Base-by-base conservation (phyloP, 1,284 basidiomycete species). In the Naganishia sp. region DNA sequence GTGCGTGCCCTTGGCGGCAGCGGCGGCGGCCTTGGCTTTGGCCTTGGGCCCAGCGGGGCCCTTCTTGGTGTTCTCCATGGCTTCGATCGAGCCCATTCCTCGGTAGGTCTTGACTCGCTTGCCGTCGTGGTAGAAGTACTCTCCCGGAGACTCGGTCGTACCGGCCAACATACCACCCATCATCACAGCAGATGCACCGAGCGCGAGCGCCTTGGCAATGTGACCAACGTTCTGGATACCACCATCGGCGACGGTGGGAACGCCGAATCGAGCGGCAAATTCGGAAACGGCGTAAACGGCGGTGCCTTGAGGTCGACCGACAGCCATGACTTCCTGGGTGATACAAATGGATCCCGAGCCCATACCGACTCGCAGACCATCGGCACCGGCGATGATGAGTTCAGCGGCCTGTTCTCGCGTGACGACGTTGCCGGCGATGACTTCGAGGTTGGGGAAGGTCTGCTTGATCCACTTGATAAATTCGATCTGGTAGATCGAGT, bases 291-390 rank as follows among this genome's bases (percentile, higher is more conserved):
- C 88, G 79, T 91, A 90, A 15, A 99, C 94, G 15, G 96, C 95
- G 0, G 94, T 96, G 13, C 94, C 95, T 80, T 99, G 95, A 1
- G 95, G 96, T 42, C 95, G 88, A 39, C 95, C 96, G 65, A 98
- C 95, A n/a, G 96, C 95, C 91, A 98, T 99, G 74, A 99, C 92
- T 79, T 99, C 95, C 81, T 99, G 95, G 5, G 95, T 99, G 81
- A 99, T 99, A 79, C 95, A 99, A 76, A 99, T 99, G 13, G 93
- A 96, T 21, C 95, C 95, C 17, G 89, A 92, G 58, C 95, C 95
- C 95, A 99, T 99, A 63, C 95, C 96, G 50, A 99, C 85, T 54
- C 93, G 90, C 11, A 99, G 85, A 46, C 85, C 95, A 73, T 99
- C 95, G 7, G 94, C 95, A 67, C 95, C 96, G 6, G 93, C 95